Evolutionary conservation across 2,329 filamentous ascomycete species (phyloP).

Genomic region (Nothophaeocryptopus gaeumannii): DNA sequence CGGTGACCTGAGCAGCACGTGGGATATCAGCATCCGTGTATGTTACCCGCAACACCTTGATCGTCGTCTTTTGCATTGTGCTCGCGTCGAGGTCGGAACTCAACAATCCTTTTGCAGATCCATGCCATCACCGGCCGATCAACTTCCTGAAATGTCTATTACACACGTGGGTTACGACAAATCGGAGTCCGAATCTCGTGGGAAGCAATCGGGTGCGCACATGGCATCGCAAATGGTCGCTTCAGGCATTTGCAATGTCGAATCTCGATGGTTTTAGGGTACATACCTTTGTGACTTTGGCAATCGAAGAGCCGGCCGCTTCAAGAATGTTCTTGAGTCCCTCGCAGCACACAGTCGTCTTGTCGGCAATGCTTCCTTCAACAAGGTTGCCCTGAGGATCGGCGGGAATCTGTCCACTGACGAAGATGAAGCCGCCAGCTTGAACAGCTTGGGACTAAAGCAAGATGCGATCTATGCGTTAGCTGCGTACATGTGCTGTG

Average conservation of each 20-base stretch:
- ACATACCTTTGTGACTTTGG: slow-evolving; percentile 77
- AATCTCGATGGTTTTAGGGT: no score
- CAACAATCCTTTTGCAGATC: no score
- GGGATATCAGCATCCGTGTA: no score
- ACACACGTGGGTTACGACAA: no score
- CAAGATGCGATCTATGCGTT: background rate
- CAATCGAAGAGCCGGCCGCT: slow-evolving; percentile 73
- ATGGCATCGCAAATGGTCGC: background rate
- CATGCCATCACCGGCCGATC: background rate
- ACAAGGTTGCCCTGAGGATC: slow-evolving; percentile 60
- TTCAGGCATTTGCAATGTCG: no score
- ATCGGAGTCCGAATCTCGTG: background rate
- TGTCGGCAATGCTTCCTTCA: slow-evolving; percentile 63
- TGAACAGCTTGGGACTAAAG: slow-evolving; percentile 59
- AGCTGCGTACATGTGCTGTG: background rate
- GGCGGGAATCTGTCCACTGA: slow-evolving; percentile 75
- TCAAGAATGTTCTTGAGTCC: slow-evolving; percentile 82
- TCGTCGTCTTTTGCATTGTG: no score
- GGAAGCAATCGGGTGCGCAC: background rate
- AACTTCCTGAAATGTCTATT: no score
- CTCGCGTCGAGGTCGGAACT: no score
- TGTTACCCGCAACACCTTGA: no score
- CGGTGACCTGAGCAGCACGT: slow-evolving; percentile 43
- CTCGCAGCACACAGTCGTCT: slow-evolving; percentile 68
- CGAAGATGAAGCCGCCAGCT: slow-evolving; percentile 64